Percentiles rank a stretch among this genome's conserved stretches.
Conservation (phyloP, 129 eudicot species). For the Sambucus nigra region DNA sequence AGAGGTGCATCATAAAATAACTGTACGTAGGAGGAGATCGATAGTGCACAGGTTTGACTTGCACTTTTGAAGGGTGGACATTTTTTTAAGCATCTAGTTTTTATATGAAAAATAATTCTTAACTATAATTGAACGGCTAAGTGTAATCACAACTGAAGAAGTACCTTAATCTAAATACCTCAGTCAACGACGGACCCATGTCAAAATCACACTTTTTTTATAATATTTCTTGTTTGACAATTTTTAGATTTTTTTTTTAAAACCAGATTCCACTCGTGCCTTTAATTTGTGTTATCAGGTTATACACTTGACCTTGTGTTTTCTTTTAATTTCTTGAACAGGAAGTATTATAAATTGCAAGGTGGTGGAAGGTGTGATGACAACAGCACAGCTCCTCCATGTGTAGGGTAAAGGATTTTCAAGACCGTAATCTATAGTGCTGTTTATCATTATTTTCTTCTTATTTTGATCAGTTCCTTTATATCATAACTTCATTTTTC, state of each 20-base stretch:
- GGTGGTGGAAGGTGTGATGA: constrained; percentile 54
- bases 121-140: background rate
- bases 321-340: constrained; percentile 17
- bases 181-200: no score
- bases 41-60: constrained; percentile 57
- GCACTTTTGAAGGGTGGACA: background rate
- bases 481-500: no score
- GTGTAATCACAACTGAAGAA: no score
- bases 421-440: background rate
- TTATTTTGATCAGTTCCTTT: background rate
- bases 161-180: no score
- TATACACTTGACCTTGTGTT: no score
- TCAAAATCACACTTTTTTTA: no score
- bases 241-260: no score
- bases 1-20: constrained; percentile 67
- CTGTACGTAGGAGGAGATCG: constrained; percentile 41
- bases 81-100: background rate
- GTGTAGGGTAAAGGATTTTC: constrained; percentile 53
- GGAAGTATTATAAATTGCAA: constrained; percentile 45
- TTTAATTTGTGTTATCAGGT: no score
- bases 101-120: no score
- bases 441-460: background rate
- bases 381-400: constrained; percentile 75
- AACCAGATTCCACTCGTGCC: no score
- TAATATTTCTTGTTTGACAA: no score